Evolutionary conservation across 2,329 filamentous ascomycete genomes (phyloP).

Genomic region (Blumeriella jaapii): DNA sequence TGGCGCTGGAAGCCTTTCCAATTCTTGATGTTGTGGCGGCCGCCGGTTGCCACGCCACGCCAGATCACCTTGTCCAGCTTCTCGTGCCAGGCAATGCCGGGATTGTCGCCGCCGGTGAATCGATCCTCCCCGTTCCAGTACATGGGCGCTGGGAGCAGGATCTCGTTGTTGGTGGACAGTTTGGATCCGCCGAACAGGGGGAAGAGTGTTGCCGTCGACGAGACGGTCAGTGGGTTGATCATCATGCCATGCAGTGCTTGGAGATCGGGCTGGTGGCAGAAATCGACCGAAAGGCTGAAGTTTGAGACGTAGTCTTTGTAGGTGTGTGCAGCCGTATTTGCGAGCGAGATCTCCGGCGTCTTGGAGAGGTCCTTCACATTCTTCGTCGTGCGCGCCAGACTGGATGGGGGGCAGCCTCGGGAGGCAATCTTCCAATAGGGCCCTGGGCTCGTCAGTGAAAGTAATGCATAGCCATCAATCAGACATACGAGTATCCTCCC

Average conservation of each 20-base stretch:
- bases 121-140: slow-evolving; percentile 49
- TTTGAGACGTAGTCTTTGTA: slow-evolving; percentile 32
- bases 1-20: slow-evolving; percentile 47
- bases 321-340: slow-evolving; percentile 31
- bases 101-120: slow-evolving; percentile 40
- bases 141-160: slow-evolving; percentile 52
- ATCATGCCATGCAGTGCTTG: slow-evolving; percentile 43
- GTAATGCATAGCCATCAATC: slow-evolving; percentile 22
- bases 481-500: slow-evolving; percentile 20
- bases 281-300: slow-evolving; percentile 33
- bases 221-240: slow-evolving; percentile 40
- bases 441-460: slow-evolving; percentile 32
- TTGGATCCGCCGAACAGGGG: slow-evolving; percentile 53
- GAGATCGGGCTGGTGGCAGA: slow-evolving; percentile 43
- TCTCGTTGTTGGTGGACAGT: slow-evolving; percentile 50
- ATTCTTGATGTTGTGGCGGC: slow-evolving; percentile 35
- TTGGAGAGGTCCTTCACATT: slow-evolving; percentile 34
- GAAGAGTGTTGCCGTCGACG: slow-evolving; percentile 41
- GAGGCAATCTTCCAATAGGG: slow-evolving; percentile 46
- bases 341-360: slow-evolving; percentile 38
- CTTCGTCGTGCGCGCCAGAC: slow-evolving; percentile 41
- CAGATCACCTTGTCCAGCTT: slow-evolving; percentile 48
- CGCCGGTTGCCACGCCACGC: slow-evolving; percentile 55
- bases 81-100: slow-evolving; percentile 41
- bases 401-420: slow-evolving; percentile 51